Base-by-base conservation (phyloP, 306 rosid species). In the Chamaecrista fasciculata region DNA sequence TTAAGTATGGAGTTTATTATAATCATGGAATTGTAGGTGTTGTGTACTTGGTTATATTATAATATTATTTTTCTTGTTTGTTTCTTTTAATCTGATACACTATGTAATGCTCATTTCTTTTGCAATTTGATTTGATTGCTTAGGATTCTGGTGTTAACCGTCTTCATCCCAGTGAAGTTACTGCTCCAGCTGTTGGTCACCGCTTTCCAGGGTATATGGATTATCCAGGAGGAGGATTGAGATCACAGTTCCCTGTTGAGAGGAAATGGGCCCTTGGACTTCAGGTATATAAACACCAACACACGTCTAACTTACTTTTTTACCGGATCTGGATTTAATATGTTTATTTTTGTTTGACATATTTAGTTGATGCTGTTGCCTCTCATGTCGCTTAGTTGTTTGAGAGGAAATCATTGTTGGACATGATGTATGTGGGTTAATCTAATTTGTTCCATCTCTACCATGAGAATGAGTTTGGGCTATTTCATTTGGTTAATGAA, bases 201-300 rank as follows among this genome's bases (percentile, higher is more conserved):
- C 97, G 86, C 73, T 34, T 78, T 79, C 76, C 83, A 26, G 96
- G 94, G 37, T 90, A 75, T 78, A 72, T 86, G 83, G 92, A 89
- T 21, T 82, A 82, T 73, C 96, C 85, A 76, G 96, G 85, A 58
- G 71, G 72, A 61, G 96, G 85, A 25, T 16, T 79, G 52, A 79
- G 86, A 67, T 83, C 81, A 48, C 97, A 88, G 78, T 75, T 78
- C 62, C 96, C 91, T n/a, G 88, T 61, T 68, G 93, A 93, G 81
- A 85, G 96, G 59, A 93, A 90, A 78, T 90, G 98, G 98, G 96
- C 98, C 73, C 98, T 93, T 69, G 97, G 98, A 62, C 96, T 93
- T 82, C 97, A 93, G 96, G 98, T 87, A 70, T 69, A 10, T 37
- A 62, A 28, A 72, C 82, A 79, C 55, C 62, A 28, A 72, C 82